A percentile compares a stretch with the other conserved stretches of the same genome.
These are phyloP conservation scores for Dictyostelium brefeldianum DNA, from an alignment of 78 protist species.

Conservation along the genomic window DNA sequence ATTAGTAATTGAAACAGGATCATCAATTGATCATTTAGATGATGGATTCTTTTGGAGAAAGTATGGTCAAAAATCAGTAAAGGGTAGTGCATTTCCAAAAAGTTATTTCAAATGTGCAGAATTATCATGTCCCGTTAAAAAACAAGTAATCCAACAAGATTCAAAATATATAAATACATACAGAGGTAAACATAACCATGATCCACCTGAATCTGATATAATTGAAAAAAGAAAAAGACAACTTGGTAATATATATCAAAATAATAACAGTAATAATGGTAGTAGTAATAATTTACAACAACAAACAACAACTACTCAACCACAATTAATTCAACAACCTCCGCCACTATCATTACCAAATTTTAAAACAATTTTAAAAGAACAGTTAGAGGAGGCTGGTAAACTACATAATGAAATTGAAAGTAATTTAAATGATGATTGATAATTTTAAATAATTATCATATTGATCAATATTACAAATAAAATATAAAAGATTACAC, in stretches of 20 bases:
- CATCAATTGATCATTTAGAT: conserved; percentile 56
- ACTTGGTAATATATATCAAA: not conserved
- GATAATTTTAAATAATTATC: not conserved
- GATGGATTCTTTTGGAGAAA: conserved; percentile 84
- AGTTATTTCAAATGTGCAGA: conserved; percentile 73
- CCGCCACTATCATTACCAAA: not conserved
- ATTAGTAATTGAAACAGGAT: conserved; percentile 64
- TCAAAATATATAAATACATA: conserved; percentile 40
- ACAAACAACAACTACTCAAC: not conserved
- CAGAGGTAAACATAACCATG: conserved; percentile 57
- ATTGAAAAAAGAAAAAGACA: conserved; percentile 18
- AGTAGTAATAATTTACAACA: not conserved
- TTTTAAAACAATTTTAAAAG: conserved; percentile 14
- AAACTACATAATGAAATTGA: conserved; percentile 26
- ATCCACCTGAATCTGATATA: conserved; percentile 30
- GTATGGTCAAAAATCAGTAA: conserved; percentile 73
- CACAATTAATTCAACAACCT: not conserved
- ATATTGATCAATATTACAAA: no score
- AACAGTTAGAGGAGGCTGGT: conserved; percentile 19
- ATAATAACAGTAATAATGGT: conserved; percentile 1
- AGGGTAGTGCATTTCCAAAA: conserved; percentile 59
- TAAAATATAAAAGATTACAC: no score
- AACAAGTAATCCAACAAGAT: conserved; percentile 64
- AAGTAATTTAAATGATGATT: conserved; percentile 24
- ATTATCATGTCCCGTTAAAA: conserved; percentile 35